Percentiles rank a stretch among this genome's conserved stretches.
phyloP scores from a whole-genome alignment of 805 yeast species.

The Middelhovenomyces tepae region DNA sequence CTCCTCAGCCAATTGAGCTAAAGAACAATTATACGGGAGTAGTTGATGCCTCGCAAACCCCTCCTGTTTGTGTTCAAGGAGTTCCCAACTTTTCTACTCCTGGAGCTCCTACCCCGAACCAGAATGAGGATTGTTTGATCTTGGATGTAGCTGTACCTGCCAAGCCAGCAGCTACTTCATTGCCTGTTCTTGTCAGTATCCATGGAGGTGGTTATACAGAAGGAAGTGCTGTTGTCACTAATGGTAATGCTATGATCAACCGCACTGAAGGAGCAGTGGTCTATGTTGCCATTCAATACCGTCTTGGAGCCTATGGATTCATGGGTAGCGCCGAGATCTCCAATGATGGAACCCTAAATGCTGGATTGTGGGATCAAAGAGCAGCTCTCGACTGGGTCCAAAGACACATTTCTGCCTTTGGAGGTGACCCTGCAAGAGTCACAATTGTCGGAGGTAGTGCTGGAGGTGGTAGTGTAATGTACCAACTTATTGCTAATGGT shows the following conservation, averaged over 20 bases:
- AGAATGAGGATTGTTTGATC: slow-evolving; percentile 34
- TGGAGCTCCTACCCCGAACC: slow-evolving; percentile 30
- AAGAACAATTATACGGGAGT: slow-evolving; percentile 33
- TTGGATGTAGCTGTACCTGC: no score
- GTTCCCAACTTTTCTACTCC: no score
- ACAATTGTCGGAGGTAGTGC: slow-evolving; percentile 41
- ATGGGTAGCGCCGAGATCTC: slow-evolving; percentile 33
- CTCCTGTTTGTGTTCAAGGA: slow-evolving; percentile 36
- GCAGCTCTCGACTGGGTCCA: slow-evolving; percentile 40
- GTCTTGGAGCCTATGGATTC: slow-evolving; percentile 33
- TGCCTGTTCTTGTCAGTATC: slow-evolving; percentile 32
- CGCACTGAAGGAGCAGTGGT: slow-evolving; percentile 24
- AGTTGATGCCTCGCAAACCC: slow-evolving; percentile 31
- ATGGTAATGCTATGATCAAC: slow-evolving; percentile 22
- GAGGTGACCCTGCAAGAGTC: slow-evolving; percentile 37
- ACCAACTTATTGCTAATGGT: slow-evolving; percentile 26
- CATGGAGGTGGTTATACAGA: slow-evolving; percentile 32
- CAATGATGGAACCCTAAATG: slow-evolving; percentile 30
- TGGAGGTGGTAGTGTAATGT: slow-evolving; percentile 37
- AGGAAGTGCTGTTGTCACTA: slow-evolving; percentile 26
- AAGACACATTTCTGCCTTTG: slow-evolving; percentile 35
- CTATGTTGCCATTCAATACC: slow-evolving; percentile 31
- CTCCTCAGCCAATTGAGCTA: slow-evolving; percentile 24
- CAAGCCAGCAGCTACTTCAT: no score
- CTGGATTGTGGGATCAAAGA: slow-evolving; percentile 41